Evolutionary conservation across 345 rosid species (phyloP), one percentile per base, ranked within the genome.

Genomic region (Populus deltoides): DNA sequence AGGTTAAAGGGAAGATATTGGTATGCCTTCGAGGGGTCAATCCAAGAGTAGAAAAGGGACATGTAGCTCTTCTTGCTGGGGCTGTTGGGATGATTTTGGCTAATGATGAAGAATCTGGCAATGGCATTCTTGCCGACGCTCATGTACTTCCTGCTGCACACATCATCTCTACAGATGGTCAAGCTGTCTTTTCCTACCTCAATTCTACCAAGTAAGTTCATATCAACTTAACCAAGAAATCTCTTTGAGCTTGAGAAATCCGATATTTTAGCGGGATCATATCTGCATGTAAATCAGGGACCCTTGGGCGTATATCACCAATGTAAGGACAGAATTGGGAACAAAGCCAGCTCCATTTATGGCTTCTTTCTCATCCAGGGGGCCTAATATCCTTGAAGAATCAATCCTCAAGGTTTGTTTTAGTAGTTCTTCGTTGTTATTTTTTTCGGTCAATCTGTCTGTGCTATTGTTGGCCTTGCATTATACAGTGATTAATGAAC

Each of bases 1-100:
- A 84, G 82, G 94, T 79, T 10, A 84, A 81, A 20, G 97, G 94
- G 63, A 95, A 91, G 87, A 89, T 91, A 66, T 31, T 91, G 79
- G 75, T 87, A 8, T 90, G 93, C 74, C 59, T 86, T 25, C 79
- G 83, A 7, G 86, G 86, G 12, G 75, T 24, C 1, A 82, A 18
- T 20, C 75, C 36, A 18, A 81, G 87, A 78, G 70, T 69, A 17
- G 83, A 85, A 4, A 80, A 84, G 35, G 90, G 91, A 3, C n/a
- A 33, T 1, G 68, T 70, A 18, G 91, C 86, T 68, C 53, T 76
- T 11, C 71, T 62, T 13, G 89, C 87, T 0, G 91, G 92, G 1
- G 96, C 90, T 0, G 87, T 77, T 2, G 92, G 92, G 62, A 86
- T 90, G 91, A 83, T 90, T 68, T 77, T 89, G 29, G 84, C 77